These are phyloP conservation scores for Cladosporium oxysporum DNA, from an alignment of 2,329 filamentous ascomycete genomes.

Conservation along the genomic window DNA sequence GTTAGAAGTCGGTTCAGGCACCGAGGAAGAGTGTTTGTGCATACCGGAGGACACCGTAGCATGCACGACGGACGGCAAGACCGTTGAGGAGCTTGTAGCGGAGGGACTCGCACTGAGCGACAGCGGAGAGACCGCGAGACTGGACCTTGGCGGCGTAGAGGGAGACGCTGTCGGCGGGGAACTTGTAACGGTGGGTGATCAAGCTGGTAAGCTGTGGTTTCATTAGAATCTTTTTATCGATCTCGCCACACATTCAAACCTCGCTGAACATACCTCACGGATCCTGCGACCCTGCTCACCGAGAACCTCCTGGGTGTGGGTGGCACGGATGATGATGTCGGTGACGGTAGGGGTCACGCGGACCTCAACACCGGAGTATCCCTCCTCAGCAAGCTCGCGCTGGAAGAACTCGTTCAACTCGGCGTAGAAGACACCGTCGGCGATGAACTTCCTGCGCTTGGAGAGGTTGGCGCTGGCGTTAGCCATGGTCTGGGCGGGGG, in stretches of 20 bases:
- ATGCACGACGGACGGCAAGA: slow-evolving; percentile 95
- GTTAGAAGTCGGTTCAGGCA: slow-evolving; percentile 15
- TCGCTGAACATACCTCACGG: slow-evolving; percentile 62
- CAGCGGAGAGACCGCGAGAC: slow-evolving; percentile 99
- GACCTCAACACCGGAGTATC: slow-evolving; percentile 99
- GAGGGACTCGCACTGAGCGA: slow-evolving; percentile 99
- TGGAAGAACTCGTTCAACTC: slow-evolving; percentile 99
- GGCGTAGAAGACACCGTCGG: slow-evolving; percentile 99
- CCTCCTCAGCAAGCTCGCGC: slow-evolving; percentile 99
- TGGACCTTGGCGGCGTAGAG: slow-evolving; percentile 99
- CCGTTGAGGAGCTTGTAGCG: slow-evolving; percentile 99
- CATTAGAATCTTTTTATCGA: background rate
- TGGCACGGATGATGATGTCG: slow-evolving; percentile 99
- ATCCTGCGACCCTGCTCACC: slow-evolving; percentile 99
- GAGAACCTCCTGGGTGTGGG: slow-evolving; percentile 99
- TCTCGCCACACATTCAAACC: background rate
- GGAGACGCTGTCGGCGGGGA: slow-evolving; percentile 99
- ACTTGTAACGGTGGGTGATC: slow-evolving; percentile 99
- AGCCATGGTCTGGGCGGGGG: slow-evolving; percentile 29
- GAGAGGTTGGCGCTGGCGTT: slow-evolving; percentile 59
- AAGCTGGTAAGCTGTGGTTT: slow-evolving; percentile 78
- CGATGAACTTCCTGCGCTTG: slow-evolving; percentile 75
- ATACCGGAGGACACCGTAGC: slow-evolving; percentile 88
- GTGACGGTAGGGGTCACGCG: slow-evolving; percentile 99
- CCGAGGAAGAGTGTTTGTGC: background rate